phyloP scores from a whole-genome alignment of 108 stramenopile genomes.

The Mediolabrus comicus region DNA sequence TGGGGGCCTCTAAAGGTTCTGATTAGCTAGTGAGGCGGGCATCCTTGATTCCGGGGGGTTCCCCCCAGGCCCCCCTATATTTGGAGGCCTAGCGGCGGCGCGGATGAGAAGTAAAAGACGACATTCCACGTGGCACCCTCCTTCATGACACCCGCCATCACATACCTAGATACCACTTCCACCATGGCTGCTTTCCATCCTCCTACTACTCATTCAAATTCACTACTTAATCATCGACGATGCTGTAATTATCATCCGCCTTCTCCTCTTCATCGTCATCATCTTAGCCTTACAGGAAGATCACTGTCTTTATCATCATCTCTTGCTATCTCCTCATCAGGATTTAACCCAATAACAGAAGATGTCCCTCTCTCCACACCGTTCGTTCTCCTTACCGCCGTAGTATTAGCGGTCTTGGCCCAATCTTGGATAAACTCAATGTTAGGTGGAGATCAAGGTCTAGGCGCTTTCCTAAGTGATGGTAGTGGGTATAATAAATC shows the following conservation, averaged over 20 bases:
- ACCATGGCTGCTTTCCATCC: background rate
- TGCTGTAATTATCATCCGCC: background rate
- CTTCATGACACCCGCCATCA: too few species aligned
- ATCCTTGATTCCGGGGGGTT: too few species aligned
- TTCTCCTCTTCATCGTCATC: background rate
- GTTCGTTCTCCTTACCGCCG: slow-evolving; percentile 35
- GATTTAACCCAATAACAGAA: background rate
- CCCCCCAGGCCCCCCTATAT: too few species aligned
- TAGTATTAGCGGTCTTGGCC: slow-evolving; percentile 50
- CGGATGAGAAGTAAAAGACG: too few species aligned
- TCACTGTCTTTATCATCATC: background rate
- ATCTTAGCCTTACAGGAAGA: too few species aligned
- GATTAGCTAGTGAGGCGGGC: too few species aligned
- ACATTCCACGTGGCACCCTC: too few species aligned
- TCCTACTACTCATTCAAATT: background rate
- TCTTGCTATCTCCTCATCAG: background rate
- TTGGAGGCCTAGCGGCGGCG: too few species aligned
- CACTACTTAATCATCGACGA: background rate
- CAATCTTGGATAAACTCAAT: slow-evolving; percentile 67
- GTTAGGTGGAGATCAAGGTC: slow-evolving; percentile 64
- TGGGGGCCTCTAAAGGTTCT: too few species aligned
- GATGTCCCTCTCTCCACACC: background rate
- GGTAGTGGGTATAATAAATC: slow-evolving; percentile 59
- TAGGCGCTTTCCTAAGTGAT: slow-evolving; percentile 73
- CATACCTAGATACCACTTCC: too few species aligned